Percentiles rank a stretch among this genome's conserved stretches.
Conservation (phyloP, 345 rosid species). For the Heritiera fomes region DNA sequence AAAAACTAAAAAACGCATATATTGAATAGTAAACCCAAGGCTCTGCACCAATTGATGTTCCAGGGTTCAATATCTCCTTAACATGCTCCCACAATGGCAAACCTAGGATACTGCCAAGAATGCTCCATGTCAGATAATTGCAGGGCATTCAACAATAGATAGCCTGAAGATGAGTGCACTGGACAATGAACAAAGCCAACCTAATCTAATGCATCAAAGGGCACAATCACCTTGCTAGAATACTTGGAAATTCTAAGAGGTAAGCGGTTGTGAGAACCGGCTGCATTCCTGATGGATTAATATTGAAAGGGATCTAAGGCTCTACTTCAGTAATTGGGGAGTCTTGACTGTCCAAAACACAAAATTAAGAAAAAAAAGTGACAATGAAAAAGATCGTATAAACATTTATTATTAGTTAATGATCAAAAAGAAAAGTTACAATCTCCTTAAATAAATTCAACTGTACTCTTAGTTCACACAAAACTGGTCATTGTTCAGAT, state of each 20-base stretch:
- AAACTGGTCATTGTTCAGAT: background rate
- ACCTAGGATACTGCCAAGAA: conserved; percentile 63
- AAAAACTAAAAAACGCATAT: conserved; percentile 86
- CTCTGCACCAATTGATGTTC: conserved; percentile 76
- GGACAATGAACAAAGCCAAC: background rate
- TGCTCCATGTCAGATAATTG: conserved; percentile 30
- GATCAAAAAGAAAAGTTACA: background rate
- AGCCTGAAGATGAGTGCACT: background rate
- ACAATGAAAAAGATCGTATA: conserved; percentile 1
- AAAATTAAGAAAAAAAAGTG: conserved; percentile 23
- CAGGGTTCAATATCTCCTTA: conserved; percentile 87
- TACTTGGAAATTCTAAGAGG: conserved; percentile 86
- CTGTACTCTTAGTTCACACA: background rate
- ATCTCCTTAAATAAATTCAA: background rate
- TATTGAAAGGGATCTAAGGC: conserved; percentile 91
- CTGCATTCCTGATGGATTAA: conserved; percentile 98
- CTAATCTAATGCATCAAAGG: conserved; percentile 4
- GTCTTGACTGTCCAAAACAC: conserved; percentile 61
- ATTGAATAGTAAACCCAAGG: conserved; percentile 92
- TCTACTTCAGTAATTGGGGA: conserved; percentile 92
- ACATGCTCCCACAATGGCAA: conserved; percentile 76
- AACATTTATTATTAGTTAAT: conserved; percentile 20
- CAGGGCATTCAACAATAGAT: conserved; percentile 7
- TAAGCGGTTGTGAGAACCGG: conserved; percentile 90
- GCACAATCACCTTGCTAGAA: conserved; percentile 73